These are phyloP conservation scores for Trametes coccinea DNA, from an alignment of 768 basidiomycete genomes.

Conservation along the genomic window DNA sequence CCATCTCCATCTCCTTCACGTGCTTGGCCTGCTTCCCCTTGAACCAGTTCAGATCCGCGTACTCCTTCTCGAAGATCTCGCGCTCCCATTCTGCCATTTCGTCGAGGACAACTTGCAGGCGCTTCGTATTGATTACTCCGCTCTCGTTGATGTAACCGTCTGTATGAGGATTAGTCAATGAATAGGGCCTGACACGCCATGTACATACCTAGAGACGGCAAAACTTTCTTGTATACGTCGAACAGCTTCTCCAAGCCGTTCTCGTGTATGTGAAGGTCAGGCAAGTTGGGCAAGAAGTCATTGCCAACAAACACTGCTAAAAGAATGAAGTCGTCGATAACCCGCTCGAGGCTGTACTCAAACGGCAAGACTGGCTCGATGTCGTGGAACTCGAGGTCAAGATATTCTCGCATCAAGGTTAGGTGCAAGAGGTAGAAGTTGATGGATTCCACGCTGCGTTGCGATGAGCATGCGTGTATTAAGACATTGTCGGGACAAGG, in stretches of 20 bases:
- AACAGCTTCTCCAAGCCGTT: constrained; percentile 93
- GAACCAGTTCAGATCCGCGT: constrained; percentile 87
- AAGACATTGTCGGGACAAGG: no score
- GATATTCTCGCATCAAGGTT: constrained; percentile 93
- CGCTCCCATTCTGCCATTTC: constrained; percentile 88
- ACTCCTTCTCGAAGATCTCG: constrained; percentile 91
- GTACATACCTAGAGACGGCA: constrained; percentile 68
- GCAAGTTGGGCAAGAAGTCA: constrained; percentile 95
- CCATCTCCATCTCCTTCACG: constrained; percentile 62
- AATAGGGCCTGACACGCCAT: background rate
- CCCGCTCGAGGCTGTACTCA: constrained; percentile 84
- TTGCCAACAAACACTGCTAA: constrained; percentile 98
- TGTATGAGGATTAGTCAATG: constrained; percentile 31
- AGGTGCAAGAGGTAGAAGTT: constrained; percentile 96
- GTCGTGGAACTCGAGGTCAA: constrained; percentile 90
- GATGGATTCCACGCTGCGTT: constrained; percentile 61
- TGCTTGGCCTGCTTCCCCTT: constrained; percentile 89
- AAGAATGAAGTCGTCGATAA: constrained; percentile 98
- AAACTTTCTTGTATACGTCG: constrained; percentile 90
- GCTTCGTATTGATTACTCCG: constrained; percentile 75
- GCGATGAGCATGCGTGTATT: background rate
- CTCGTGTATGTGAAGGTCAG: constrained; percentile 96
- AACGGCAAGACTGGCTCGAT: constrained; percentile 71
- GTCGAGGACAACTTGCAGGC: constrained; percentile 85
- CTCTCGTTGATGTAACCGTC: constrained; percentile 93